Evolutionary conservation across 768 basidiomycete genomes (phyloP).

Genomic region (Podaxis pistillaris): DNA sequence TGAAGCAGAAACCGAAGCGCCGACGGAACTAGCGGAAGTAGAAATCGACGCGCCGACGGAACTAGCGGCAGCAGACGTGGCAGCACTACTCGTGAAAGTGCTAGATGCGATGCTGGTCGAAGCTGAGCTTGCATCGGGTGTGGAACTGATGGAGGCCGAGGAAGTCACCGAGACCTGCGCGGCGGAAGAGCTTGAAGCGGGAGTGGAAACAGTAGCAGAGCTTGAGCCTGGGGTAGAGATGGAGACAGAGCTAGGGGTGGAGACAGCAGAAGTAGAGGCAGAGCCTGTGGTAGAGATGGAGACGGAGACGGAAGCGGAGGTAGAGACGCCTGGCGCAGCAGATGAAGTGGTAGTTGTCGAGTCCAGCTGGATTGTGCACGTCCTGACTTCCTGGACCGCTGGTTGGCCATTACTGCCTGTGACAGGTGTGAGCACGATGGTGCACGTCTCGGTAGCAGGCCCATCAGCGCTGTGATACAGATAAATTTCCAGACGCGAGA

Average conservation of each 20-base stretch:
- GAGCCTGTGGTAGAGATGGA: constrained; percentile 14
- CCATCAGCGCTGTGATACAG: constrained; percentile 42
- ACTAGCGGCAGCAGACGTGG: constrained; percentile 13
- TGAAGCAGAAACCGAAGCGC: constrained; percentile 1
- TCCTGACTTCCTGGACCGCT: constrained; percentile 50
- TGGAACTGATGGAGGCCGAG: too few relatives aligned
- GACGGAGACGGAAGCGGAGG: constrained; percentile 11
- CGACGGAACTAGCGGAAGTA: constrained; percentile 4
- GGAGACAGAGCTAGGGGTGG: constrained; percentile 16
- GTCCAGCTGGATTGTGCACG: constrained; percentile 44
- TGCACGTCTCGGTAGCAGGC: constrained; percentile 55
- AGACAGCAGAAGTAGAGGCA: constrained; percentile 12
- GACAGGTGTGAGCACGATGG: constrained; percentile 54
- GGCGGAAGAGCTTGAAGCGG: constrained; percentile 1
- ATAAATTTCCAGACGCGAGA: constrained; percentile 10
- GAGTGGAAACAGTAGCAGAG: constrained; percentile 9
- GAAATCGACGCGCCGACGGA: constrained; percentile 9
- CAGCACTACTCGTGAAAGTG: constrained; percentile 12
- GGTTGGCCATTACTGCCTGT: constrained; percentile 47
- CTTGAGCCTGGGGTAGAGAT: constrained; percentile 4
- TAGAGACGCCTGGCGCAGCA: constrained; percentile 16
- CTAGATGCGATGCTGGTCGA: constrained; percentile 12
- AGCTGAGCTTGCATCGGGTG: not conserved
- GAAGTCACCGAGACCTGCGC: constrained; percentile 4
- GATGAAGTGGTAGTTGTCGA: constrained; percentile 14